These are phyloP conservation scores for Auricularia auricula-judae DNA, from an alignment of 768 basidiomycete species.

Conservation along the genomic window DNA sequence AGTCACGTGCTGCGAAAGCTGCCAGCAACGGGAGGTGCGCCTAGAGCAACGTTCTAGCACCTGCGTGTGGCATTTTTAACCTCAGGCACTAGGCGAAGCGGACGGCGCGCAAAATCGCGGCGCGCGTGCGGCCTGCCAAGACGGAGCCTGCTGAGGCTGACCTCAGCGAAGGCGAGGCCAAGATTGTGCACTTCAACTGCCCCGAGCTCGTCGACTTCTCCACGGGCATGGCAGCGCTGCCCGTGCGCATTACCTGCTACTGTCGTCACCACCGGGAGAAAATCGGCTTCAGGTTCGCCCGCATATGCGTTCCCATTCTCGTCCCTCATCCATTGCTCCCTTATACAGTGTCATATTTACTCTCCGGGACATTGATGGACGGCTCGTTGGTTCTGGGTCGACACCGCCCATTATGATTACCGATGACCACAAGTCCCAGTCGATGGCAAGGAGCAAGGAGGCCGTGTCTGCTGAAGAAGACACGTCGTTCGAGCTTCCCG, in stretches of 20 bases:
- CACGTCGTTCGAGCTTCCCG: background rate
- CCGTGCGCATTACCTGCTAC: constrained; percentile 94
- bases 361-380: constrained; percentile 69
- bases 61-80: constrained; percentile 3
- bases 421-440: constrained; percentile 89
- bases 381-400: constrained; percentile 68
- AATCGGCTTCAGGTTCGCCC: constrained; percentile 54
- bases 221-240: constrained; percentile 77
- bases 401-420: constrained; percentile 96
- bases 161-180: constrained; percentile 39
- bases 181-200: constrained; percentile 84
- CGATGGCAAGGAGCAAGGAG: background rate
- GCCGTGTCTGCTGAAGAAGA: background rate
- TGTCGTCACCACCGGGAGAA: constrained; percentile 98
- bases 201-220: constrained; percentile 82
- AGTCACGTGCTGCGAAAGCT: constrained; percentile 79
- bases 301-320: background rate
- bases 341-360: constrained; percentile 65
- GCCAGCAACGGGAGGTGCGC: constrained; percentile 70
- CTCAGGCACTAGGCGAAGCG: constrained; percentile 56
- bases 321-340: background rate
- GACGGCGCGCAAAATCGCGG: constrained; percentile 78
- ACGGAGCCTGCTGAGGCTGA: constrained; percentile 61
- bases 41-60: background rate
- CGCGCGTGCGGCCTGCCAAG: constrained; percentile 54